Evolutionary conservation across 2,329 filamentous ascomycete genomes (phyloP).

Genomic region (Aspergillus sp.): DNA sequence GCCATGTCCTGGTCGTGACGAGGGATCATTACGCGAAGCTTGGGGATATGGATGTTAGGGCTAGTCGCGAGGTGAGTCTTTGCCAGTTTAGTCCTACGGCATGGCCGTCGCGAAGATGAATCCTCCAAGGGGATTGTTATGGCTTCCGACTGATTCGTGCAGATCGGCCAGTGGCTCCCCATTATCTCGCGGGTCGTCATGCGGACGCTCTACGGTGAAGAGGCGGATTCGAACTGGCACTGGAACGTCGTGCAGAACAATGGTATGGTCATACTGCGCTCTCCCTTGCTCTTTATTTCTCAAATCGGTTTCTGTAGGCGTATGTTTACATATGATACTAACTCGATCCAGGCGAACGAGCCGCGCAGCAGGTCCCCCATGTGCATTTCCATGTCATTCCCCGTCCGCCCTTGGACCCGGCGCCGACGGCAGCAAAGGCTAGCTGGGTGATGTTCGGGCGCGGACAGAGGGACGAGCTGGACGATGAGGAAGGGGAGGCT

Average conservation of each 20-base stretch:
- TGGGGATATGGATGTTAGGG: conserved; percentile 63
- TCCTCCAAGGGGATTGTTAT: background rate
- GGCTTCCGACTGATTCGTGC: background rate
- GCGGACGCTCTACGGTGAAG: conserved; percentile 59
- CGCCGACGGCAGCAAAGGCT: conserved; percentile 18
- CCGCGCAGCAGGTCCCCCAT: conserved; percentile 89
- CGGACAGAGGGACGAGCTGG: conserved; percentile 47
- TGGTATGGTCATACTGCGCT: conserved; percentile 44
- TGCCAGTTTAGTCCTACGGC: conserved; percentile 34
- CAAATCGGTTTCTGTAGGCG: background rate
- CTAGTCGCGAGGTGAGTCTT: conserved; percentile 66
- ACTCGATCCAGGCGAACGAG: conserved; percentile 61
- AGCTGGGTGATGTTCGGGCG: conserved; percentile 48
- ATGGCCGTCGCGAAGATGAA: background rate
- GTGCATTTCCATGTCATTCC: conserved; percentile 96
- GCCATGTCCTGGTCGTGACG: conserved; percentile 81
- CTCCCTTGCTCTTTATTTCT: conserved; percentile 1
- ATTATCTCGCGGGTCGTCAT: conserved; percentile 68
- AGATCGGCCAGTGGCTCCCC: conserved; percentile 48
- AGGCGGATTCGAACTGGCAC: conserved; percentile 73
- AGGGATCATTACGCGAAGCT: conserved; percentile 76
- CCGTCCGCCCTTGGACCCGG: conserved; percentile 53
- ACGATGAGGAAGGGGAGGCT: conserved; percentile 44
- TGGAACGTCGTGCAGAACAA: conserved; percentile 99
- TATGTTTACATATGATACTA: background rate